Evolutionary conservation across 306 rosid species (phyloP).

Genomic region (Trifolium pratense): DNA sequence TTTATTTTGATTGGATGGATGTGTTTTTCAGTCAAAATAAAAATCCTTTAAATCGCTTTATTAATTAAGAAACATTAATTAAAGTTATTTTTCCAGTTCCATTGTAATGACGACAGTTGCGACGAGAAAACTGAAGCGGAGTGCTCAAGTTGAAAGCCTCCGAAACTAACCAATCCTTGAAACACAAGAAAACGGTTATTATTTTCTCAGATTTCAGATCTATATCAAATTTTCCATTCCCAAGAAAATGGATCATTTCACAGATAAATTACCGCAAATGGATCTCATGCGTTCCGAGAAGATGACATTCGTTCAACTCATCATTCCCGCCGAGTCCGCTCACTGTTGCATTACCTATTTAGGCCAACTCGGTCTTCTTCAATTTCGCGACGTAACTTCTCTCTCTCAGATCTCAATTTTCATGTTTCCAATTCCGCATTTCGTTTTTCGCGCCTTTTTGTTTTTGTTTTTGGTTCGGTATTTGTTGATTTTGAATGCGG

Average conservation of each 20-base stretch:
- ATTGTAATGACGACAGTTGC: conserved; percentile 61
- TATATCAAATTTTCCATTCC: conserved; percentile 38
- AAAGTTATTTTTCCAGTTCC: conserved; percentile 36
- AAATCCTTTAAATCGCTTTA: background rate
- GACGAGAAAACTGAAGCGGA: conserved; percentile 41
- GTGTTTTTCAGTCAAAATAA: background rate
- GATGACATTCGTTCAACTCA: conserved; percentile 97
- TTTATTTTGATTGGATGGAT: too few relatives aligned
- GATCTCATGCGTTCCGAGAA: conserved; percentile 99
- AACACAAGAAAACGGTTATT: conserved; percentile 27
- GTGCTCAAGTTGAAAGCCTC: conserved; percentile 28
- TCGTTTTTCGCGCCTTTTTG: conserved; percentile 7
- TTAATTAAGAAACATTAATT: background rate
- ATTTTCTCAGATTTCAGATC: conserved; percentile 57
- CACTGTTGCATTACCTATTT: conserved; percentile 89
- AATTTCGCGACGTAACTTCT: conserved; percentile 85
- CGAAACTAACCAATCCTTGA: conserved; percentile 43
- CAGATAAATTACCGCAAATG: conserved; percentile 75
- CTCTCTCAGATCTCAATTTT: conserved; percentile 43
- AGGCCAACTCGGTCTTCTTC: conserved; percentile 95
- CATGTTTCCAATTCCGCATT: background rate
- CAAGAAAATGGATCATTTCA: conserved; percentile 75
- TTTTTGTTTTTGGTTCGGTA: conserved; percentile 12
- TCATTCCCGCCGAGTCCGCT: conserved; percentile 93
- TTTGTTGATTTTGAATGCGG: background rate